Base-by-base conservation (phyloP, 108 stramenopile species). In the Cyclotella sp. region DNA sequence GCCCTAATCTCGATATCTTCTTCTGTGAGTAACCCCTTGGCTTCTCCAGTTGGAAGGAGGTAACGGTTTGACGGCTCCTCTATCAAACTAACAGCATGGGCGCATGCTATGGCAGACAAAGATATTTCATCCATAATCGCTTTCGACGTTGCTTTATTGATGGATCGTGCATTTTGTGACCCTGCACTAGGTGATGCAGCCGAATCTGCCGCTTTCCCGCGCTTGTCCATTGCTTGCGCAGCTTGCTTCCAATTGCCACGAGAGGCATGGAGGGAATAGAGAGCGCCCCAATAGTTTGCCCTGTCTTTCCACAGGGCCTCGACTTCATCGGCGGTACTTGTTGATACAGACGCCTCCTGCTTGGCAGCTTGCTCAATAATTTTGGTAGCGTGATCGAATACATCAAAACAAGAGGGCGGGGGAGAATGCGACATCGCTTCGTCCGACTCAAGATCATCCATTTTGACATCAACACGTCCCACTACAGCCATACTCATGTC, bases 181-280 rank as follows among this genome's bases (percentile, higher is more conserved):
- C 44, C 64, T 70, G 51, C 44, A 13, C 62, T 59, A 62, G 49
- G 34, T 63, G 41, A 58, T 53, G 54, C 60, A 42, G 46, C 45
- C 39, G 52, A 47, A 42, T 43, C 42, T 60, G 69, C 45, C n/a
- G 52, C 74, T 57, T 81, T 84, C 18, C 72, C 94, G 53, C 85
- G 88, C 47, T 90, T 68, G 59, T 92, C 85, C 88, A 93, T 87
- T n/a, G 90, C 85, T 58, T 88, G 78, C 1, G 91, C 88, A 0
- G 91, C 91, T 55, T 87, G 71, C 65, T 83, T 85, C 95, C 93
- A 96, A 46, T 94, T 67, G 47, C 86, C 82, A 61, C 88, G 90
- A 18, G 91, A 92, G 3, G 86, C 82, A 78, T 94, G 87, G 13
- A 96, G 79, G 0, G 91, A 75, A 67, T 91, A 96, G 29, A 94